These are phyloP conservation scores for Mimosa pudica DNA, from an alignment of 306 rosid species.

Conservation along the genomic window DNA sequence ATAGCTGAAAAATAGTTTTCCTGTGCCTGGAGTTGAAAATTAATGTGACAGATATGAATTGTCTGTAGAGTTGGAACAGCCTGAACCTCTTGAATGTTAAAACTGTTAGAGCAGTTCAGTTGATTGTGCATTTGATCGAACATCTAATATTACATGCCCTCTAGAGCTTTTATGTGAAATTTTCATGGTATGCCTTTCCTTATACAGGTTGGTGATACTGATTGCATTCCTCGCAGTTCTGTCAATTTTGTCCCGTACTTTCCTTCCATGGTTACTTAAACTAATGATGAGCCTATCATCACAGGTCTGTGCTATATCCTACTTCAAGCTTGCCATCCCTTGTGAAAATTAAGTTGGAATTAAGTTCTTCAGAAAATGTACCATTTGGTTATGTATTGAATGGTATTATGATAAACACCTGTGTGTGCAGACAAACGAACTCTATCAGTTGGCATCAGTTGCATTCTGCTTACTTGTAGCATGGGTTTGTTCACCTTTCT, in stretches of 20 bases:
- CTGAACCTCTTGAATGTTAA: neutral
- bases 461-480: conserved; percentile 97
- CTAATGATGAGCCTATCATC: conserved; percentile 96
- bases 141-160: conserved; percentile 15
- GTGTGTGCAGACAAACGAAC: conserved; percentile 89
- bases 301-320: conserved; percentile 54
- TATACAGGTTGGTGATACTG: conserved; percentile 82
- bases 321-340: conserved; percentile 22
- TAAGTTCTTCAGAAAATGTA: conserved; percentile 29
- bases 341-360: conserved; percentile 35
- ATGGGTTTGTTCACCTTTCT: conserved; percentile 68
- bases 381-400: conserved; percentile 19
- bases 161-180: conserved; percentile 27
- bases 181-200: conserved; percentile 18
- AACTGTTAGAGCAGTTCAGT: neutral
- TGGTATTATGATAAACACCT: conserved; percentile 28
- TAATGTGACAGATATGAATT: neutral
- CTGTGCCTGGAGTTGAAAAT: neutral
- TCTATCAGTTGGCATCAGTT: conserved; percentile 92
- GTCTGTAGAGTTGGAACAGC: neutral
- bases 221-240: conserved; percentile 73
- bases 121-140: conserved; percentile 15
- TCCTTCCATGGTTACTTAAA: conserved; percentile 88
- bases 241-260: conserved; percentile 81
- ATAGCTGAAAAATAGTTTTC: neutral